phyloP scores from a whole-genome alignment of 495 filamentous ascomycete species.

The Talaromyces adpressus region DNA sequence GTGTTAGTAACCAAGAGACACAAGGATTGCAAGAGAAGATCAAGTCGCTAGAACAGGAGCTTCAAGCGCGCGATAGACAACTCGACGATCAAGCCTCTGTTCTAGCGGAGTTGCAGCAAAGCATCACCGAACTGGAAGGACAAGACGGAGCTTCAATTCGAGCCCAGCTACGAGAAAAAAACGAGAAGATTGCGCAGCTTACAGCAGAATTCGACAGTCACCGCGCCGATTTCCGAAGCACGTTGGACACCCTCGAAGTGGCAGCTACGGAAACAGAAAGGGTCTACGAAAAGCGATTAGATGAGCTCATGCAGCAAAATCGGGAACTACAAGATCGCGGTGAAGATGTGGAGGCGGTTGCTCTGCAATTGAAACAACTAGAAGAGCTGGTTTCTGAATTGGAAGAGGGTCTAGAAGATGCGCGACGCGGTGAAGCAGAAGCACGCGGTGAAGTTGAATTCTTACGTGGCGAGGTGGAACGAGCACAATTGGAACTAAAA shows the following conservation, averaged over 20 bases:
- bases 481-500: slow-evolving; percentile 82
- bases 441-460: slow-evolving; percentile 95
- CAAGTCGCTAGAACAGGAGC: slow-evolving; percentile 52
- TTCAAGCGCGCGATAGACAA: slow-evolving; percentile 80
- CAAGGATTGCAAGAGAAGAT: slow-evolving; percentile 56
- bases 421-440: slow-evolving; percentile 92
- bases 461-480: slow-evolving; percentile 88
- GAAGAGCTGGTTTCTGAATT: slow-evolving; percentile 95
- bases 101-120: slow-evolving; percentile 54
- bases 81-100: slow-evolving; percentile 77
- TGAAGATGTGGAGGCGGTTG: slow-evolving; percentile 87
- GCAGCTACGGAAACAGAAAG: slow-evolving; percentile 94
- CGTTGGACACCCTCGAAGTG: slow-evolving; percentile 92
- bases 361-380: slow-evolving; percentile 83
- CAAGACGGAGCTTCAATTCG: slow-evolving; percentile 73
- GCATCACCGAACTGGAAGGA: slow-evolving; percentile 60
- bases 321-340: slow-evolving; percentile 72
- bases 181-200: slow-evolving; percentile 88
- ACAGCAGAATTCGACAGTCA: slow-evolving; percentile 94
- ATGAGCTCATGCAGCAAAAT: slow-evolving; percentile 81
- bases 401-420: slow-evolving; percentile 95
- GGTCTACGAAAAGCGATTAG: slow-evolving; percentile 90
- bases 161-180: slow-evolving; percentile 81
- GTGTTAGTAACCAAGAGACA: slow-evolving; percentile 33
- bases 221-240: slow-evolving; percentile 91